Percentiles rank a stretch among this genome's conserved stretches.
phyloP scores from a whole-genome alignment of 257 asterid species.

The Penstemon davidsonii region DNA sequence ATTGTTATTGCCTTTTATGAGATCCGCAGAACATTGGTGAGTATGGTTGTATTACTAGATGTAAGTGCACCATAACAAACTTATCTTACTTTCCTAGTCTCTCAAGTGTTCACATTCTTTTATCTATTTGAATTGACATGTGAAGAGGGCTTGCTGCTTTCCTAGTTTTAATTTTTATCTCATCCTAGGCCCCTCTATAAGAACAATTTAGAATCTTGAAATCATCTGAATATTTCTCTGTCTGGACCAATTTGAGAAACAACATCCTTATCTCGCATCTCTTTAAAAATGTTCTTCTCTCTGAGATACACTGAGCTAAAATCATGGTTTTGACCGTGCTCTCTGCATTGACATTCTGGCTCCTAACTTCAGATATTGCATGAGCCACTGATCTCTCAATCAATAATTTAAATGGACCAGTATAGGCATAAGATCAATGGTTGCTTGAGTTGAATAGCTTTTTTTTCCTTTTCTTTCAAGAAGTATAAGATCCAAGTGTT shows the following conservation, averaged over 20 bases:
- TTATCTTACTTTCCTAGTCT: no score
- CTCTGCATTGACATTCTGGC: neutral
- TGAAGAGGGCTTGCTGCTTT: neutral
- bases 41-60: conserved; percentile 12
- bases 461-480: neutral
- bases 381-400: conserved; percentile 2
- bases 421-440: neutral
- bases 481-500: neutral
- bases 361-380: neutral
- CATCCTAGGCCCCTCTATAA: neutral
- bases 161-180: conserved; percentile 7
- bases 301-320: conserved; percentile 10
- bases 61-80: conserved; percentile 17
- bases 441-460: neutral
- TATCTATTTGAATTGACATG: no score
- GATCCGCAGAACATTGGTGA: neutral
- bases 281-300: conserved; percentile 1
- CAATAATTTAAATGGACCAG: neutral
- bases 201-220: no score
- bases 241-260: neutral
- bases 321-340: neutral
- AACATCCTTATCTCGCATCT: conserved; percentile 18
- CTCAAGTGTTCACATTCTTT: neutral
- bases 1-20: conserved; percentile 15
- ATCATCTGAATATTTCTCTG: no score